Percentiles rank a stretch among this genome's conserved stretches.
Evolutionary conservation across 1,139 yeast species (phyloP).

Genomic region (Saccharomyces pastorianus): DNA sequence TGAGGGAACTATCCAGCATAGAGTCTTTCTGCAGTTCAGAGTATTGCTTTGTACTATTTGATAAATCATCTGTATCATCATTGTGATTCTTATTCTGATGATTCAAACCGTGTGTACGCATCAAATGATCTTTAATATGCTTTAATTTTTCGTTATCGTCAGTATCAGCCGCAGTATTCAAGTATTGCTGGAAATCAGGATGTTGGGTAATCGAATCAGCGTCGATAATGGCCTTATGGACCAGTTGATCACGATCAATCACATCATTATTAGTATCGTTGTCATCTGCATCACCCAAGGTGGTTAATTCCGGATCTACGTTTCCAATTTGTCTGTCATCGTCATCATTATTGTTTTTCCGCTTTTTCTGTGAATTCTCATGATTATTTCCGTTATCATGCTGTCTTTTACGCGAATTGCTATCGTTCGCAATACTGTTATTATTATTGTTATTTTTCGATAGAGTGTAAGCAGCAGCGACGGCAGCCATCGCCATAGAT

Average conservation of each 20-base stretch:
- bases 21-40: conserved; percentile 1
- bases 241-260: conserved; percentile 50
- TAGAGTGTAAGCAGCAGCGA: background rate
- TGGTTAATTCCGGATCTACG: background rate
- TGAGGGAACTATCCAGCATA: background rate
- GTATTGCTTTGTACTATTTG: conserved; percentile 1
- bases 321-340: background rate
- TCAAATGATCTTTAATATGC: background rate
- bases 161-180: conserved; percentile 30
- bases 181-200: conserved; percentile 42
- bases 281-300: background rate
- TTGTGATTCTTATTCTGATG: background rate
- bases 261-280: background rate
- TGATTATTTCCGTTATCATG: background rate
- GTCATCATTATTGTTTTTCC: background rate
- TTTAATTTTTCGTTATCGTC: conserved; percentile 1
- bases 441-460: background rate
- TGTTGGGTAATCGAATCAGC: conserved; percentile 52
- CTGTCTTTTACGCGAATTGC: background rate
- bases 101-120: background rate
- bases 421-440: background rate
- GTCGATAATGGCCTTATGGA: conserved; percentile 59
- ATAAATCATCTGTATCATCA: background rate
- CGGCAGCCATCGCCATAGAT: background rate
- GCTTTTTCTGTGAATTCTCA: background rate